Base-by-base conservation (phyloP, 2,329 filamentous ascomycete genomes). In the Aspergillus alliaceus region DNA sequence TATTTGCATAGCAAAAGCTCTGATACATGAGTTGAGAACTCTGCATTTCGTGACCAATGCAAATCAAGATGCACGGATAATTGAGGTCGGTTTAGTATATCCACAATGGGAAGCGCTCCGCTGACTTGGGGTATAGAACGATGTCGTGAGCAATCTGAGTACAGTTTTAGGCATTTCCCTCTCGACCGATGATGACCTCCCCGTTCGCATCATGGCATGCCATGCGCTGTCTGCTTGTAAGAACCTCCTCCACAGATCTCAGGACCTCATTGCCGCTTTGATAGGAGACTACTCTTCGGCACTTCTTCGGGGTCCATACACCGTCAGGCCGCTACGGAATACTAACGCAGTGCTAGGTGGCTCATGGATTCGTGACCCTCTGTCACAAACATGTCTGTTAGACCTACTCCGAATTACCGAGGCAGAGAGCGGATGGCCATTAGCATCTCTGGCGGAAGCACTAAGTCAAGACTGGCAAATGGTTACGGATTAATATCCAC, bases 81-180 rank as follows among this genome's bases (percentile, higher is more conserved):
- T 66, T 7, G 70, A 69, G 64, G 70, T 72, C 22, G 66, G 59
- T 49, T 1, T 25, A 18, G 6, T 11, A 47, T 5, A 15, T 32
- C 25, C 40, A 37, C 14, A 22, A 6, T 51, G 69, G 66, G 59
- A 59, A 24, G 11, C 2, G 20, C 12, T 4, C 9, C 20, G n/a
- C 20, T 12, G 11, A 48, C 18, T 5, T 7, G 59, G n/a, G 39
- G 25, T 46, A 25, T 52, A 72, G 70, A 59, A 62, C 35, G 63
- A 67, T 22, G 57, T 72, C 15, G 56, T 59, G 1, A 60, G 66
- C 27, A 72, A 69, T n/a, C 60, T 73, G 1, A 61, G 64, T 18
- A 65, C 69, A 31, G 59, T 73, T 11, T 72, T 72, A 29, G 71
- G 71, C 31, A 72, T 73, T 31, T 69, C 69, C 14, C 59, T 71